A percentile compares a stretch with the other conserved stretches of the same genome.
phyloP scores from a whole-genome alignment of 2,329 filamentous ascomycete species.

The Sclerotinia glacialis region DNA sequence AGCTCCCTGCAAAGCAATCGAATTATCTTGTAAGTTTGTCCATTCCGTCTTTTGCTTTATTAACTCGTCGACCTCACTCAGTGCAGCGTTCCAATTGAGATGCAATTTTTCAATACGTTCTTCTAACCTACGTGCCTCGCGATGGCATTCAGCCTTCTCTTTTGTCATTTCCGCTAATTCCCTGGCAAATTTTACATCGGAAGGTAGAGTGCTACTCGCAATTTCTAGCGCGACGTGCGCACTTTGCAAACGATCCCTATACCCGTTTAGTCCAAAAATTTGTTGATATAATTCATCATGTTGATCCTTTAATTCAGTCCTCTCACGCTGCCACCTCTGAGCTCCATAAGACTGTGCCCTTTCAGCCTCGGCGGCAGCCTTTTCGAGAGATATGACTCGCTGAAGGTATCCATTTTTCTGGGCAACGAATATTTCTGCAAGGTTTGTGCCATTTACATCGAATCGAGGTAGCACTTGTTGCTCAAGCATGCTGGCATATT shows the following conservation, averaged over 20 bases:
- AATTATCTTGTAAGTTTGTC: not conserved
- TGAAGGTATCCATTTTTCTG: slow-evolving; percentile 13
- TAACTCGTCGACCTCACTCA: not conserved
- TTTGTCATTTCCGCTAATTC: not conserved
- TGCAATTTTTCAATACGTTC: not conserved
- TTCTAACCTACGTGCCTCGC: not conserved
- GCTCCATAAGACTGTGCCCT: not conserved
- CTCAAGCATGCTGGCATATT: slow-evolving; percentile 8
- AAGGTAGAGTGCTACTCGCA: not conserved
- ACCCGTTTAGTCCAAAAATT: slow-evolving; percentile 9
- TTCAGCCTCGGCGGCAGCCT: not conserved
- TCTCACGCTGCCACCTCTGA: not conserved
- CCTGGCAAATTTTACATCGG: not conserved
- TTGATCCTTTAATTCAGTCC: not conserved
- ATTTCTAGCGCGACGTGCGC: slow-evolving; percentile 17
- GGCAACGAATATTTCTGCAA: not conserved
- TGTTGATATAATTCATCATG: not conserved
- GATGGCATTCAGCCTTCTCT: slow-evolving; percentile 1
- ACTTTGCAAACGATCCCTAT: slow-evolving; percentile 4
- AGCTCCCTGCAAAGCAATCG: not conserved
- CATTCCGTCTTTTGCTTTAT: not conserved
- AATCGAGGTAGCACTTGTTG: not conserved
- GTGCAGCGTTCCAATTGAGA: not conserved
- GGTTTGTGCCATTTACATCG: slow-evolving; percentile 11
- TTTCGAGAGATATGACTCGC: not conserved